Base-by-base conservation (phyloP, 495 filamentous ascomycete genomes). In the Aspergillus heteromorphus region DNA sequence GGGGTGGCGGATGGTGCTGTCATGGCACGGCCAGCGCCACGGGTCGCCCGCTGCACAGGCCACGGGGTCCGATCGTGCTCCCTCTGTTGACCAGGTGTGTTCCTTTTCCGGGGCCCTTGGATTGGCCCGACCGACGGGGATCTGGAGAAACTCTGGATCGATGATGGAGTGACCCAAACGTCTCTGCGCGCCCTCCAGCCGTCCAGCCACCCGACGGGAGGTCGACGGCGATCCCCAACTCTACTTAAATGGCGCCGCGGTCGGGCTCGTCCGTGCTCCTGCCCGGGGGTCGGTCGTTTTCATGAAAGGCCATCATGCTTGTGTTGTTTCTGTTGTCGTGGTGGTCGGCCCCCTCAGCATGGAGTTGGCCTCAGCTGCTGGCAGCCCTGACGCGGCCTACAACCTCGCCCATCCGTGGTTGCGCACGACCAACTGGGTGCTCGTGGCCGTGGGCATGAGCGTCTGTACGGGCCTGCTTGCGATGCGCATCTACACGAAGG, bases 401-500 rank as follows among this genome's bases (percentile, higher is more conserved):
- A 27, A 27, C 13, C 43, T 27, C 4, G 43, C 21, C 21, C 43
- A 29, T 27, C 17, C 17, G 6, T 47, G 43, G 43, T 27, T 50
- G 30, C 30, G 48, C 14, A 50, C 48, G 6, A 16, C 43, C 8
- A 47, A 47, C 10, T 6, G 16, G 21, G 43, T 27, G 13, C 19
- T 50, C 25, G 50, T 21, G 1, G 40, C 45, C 1, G 34, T 38
- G 20, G 53, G 53, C 4, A 27, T 55, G 17, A 17, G 17, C 19
- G 7, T 47, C 9, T 40, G 34, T 17, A 49, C 45, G 1, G 21
- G 31, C n/a, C 16, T 30, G 11, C 43, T 62, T 11, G 30, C 16
- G 4, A 47, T 65, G 30, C 57, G 63, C 8, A 17, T 60, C 19
- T 65, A 60, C 25, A 65, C 63, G 1, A 55, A 56, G 27, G 38